Evolutionary conservation across 2,329 filamentous ascomycete species (phyloP).

Genomic region (Pyricularia sp.): DNA sequence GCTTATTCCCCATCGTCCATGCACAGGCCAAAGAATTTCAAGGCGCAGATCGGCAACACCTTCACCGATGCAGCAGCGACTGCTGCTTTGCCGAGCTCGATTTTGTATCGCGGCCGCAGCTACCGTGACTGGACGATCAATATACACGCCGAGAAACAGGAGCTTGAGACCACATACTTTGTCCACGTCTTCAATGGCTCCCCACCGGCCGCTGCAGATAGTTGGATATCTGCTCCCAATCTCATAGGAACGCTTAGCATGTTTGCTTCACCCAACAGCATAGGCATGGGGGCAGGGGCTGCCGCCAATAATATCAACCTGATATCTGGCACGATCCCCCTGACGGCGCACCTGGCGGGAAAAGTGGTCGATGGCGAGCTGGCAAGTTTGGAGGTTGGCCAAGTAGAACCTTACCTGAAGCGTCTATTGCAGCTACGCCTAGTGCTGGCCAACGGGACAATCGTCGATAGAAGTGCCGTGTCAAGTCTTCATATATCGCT

Average conservation of each 20-base stretch:
- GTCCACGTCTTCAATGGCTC: slow-evolving; percentile 57
- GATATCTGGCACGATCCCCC: slow-evolving; percentile 35
- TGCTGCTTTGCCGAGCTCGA: neutral
- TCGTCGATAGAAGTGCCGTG: slow-evolving; percentile 16
- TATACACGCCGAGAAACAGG: slow-evolving; percentile 46
- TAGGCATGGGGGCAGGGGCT: slow-evolving; percentile 15
- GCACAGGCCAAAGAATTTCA: slow-evolving; percentile 1
- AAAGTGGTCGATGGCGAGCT: slow-evolving; percentile 24
- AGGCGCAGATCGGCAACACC: neutral
- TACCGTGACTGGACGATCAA: slow-evolving; percentile 58
- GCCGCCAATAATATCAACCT: slow-evolving; percentile 19
- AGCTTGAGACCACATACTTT: slow-evolving; percentile 46
- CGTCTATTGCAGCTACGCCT: slow-evolving; percentile 22
- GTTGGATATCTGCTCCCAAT: slow-evolving; percentile 40
- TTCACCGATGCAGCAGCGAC: neutral
- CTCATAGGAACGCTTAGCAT: slow-evolving; percentile 50
- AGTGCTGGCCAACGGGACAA: slow-evolving; percentile 14
- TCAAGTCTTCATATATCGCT: slow-evolving; percentile 21
- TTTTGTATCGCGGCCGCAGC: slow-evolving; percentile 22
- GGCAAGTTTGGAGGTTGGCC: slow-evolving; percentile 21
- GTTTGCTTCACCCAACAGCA: slow-evolving; percentile 25
- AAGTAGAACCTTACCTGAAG: slow-evolving; percentile 28
- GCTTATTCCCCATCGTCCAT: neutral
- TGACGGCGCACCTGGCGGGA: slow-evolving; percentile 35
- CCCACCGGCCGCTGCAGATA: slow-evolving; percentile 24